phyloP scores from a whole-genome alignment of 768 basidiomycete genomes.

The Termitomyces bulborhizus region DNA sequence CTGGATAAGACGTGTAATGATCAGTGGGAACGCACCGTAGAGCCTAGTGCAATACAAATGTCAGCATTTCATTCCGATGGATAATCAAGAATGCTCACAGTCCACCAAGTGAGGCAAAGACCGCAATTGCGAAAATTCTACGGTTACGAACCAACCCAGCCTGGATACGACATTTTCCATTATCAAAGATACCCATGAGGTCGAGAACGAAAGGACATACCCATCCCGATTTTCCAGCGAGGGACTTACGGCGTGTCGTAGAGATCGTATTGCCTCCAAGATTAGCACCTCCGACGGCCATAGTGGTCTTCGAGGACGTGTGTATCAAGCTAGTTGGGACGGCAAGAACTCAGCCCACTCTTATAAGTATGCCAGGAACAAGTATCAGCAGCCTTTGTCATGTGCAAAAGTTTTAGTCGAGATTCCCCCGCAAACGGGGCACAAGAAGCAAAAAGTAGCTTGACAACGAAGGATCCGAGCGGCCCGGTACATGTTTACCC shows the following conservation, averaged over 20 bases:
- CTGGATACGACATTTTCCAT: conserved; percentile 22
- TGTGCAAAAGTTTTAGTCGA: conserved; percentile 1
- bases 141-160: conserved; percentile 63
- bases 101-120: conserved; percentile 77
- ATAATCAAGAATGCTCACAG: conserved; percentile 35
- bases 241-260: conserved; percentile 41
- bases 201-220: conserved; percentile 25
- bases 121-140: conserved; percentile 57
- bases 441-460: conserved; percentile 1
- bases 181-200: background rate
- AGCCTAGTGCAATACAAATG: conserved; percentile 33
- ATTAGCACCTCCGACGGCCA: conserved; percentile 38
- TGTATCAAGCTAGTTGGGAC: background rate
- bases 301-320: conserved; percentile 14
- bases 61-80: background rate
- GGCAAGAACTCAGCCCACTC: background rate
- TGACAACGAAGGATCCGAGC: background rate
- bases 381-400: background rate
- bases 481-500: background rate
- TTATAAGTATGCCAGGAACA: background rate
- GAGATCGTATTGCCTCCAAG: conserved; percentile 24
- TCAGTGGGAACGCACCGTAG: conserved; percentile 40
- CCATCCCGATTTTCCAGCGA: conserved; percentile 66
- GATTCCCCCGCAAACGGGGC: background rate
- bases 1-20: conserved; percentile 1